phyloP scores from a whole-genome alignment of 352 stramenopile genomes.

The Globisporangium spinosum region DNA sequence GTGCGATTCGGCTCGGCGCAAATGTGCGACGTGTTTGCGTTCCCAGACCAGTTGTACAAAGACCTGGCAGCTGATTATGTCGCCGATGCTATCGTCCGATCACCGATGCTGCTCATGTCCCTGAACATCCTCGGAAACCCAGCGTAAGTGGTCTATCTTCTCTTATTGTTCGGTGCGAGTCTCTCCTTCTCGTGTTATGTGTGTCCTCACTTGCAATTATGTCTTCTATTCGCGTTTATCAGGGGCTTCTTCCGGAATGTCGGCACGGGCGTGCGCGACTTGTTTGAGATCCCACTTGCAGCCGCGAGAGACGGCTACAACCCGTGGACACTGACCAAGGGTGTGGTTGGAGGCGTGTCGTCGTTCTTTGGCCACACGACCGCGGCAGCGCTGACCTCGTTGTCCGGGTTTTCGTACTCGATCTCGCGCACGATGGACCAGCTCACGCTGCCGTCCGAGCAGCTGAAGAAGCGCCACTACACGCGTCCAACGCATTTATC shows the following conservation, averaged over 20 bases:
- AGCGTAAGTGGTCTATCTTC: constrained; percentile 43
- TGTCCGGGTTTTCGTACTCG: constrained; percentile 81
- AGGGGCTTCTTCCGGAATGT: constrained; percentile 79
- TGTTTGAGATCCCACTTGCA: constrained; percentile 74
- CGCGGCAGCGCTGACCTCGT: constrained; percentile 58
- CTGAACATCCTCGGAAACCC: constrained; percentile 85
- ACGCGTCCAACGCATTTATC: constrained; percentile 58
- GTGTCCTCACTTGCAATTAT: neutral
- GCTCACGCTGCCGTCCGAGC: constrained; percentile 57
- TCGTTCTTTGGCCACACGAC: constrained; percentile 75
- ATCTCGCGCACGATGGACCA: constrained; percentile 81
- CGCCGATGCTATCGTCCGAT: constrained; percentile 73
- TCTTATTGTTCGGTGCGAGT: neutral
- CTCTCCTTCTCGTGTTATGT: neutral
- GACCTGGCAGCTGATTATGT: constrained; percentile 83
- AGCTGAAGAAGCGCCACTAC: constrained; percentile 63
- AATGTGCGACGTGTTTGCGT: constrained; percentile 72
- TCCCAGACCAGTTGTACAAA: constrained; percentile 73
- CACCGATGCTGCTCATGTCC: constrained; percentile 77
- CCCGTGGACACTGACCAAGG: constrained; percentile 72
- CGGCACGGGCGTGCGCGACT: constrained; percentile 57
- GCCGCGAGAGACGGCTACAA: constrained; percentile 71
- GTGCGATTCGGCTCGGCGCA: constrained; percentile 49
- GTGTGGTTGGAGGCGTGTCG: constrained; percentile 56
- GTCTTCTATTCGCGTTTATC: neutral